These are phyloP conservation scores for Dendrobium catenatum DNA, from an alignment of 106 monocot genomes.

Conservation along the genomic window DNA sequence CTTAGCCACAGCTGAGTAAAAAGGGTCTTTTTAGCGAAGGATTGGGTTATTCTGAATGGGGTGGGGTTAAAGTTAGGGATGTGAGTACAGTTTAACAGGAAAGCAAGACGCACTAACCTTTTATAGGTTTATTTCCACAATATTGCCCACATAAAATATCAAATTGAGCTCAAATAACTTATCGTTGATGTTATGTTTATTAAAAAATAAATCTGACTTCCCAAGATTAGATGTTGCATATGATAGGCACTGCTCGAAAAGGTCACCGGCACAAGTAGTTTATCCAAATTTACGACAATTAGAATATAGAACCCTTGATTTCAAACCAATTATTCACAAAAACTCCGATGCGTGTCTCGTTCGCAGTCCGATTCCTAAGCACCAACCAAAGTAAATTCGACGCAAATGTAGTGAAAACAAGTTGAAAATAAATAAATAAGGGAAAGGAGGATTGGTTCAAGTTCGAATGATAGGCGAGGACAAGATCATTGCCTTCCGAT, in stretches of 20 bases:
- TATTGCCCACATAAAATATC: neutral
- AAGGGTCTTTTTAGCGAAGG: too few relatives aligned
- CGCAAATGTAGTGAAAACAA: neutral
- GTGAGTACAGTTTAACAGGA: too few relatives aligned
- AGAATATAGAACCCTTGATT: neutral
- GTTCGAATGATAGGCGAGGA: neutral
- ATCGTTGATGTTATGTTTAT: neutral
- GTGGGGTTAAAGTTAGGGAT: too few relatives aligned
- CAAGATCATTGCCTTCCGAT: slow-evolving; percentile 46
- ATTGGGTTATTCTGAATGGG: too few relatives aligned
- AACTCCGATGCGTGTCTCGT: neutral
- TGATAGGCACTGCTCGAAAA: neutral
- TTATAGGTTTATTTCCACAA: neutral
- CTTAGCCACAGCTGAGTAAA: too few relatives aligned
- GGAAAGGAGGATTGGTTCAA: too few relatives aligned
- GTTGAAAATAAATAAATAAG: neutral
- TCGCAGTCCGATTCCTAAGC: neutral
- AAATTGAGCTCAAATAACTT: neutral
- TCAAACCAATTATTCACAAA: neutral
- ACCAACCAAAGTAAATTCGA: neutral
- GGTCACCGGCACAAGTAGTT: neutral
- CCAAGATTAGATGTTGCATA: neutral
- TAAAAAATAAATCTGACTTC: neutral
- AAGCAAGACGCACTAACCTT: neutral
- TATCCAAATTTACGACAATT: neutral